phyloP scores from a whole-genome alignment of 148 eudicot genomes.

The Spergularia bocconei region DNA sequence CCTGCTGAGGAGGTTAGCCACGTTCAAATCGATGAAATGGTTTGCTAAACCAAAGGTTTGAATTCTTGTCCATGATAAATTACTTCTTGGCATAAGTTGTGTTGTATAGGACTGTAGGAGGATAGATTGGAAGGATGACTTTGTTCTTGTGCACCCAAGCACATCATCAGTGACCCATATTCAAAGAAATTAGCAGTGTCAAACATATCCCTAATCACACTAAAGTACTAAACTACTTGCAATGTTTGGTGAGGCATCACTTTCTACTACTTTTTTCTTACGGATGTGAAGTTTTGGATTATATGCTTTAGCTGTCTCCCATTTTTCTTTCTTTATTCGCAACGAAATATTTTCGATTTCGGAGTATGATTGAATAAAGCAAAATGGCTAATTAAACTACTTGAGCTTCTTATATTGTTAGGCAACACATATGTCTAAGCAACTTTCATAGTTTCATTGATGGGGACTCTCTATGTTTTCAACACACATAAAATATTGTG shows the following conservation, averaged over 20 bases:
- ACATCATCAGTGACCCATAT: neutral
- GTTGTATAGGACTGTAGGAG: neutral
- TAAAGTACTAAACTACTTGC: too few relatives aligned
- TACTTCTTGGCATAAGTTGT: neutral
- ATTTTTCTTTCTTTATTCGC: neutral
- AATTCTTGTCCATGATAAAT: neutral
- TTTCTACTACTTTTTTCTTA: neutral
- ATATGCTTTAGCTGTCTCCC: neutral
- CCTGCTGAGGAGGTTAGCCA: slow-evolving; percentile 68
- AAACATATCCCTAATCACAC: neutral
- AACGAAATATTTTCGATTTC: neutral
- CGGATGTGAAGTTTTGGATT: neutral
- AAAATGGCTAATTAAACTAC: neutral
- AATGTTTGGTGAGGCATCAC: neutral
- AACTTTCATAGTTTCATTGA: neutral
- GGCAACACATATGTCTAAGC: neutral
- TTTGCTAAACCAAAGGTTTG: slow-evolving; percentile 97
- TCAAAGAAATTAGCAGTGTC: neutral
- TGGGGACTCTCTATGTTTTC: neutral
- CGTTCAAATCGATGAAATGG: slow-evolving; percentile 98
- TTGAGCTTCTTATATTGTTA: neutral
- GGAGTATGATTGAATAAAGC: neutral
- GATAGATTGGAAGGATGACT: neutral
- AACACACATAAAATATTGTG: too few relatives aligned
- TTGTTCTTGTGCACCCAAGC: neutral